These are phyloP conservation scores for Dianthus caryophyllus DNA, from an alignment of 148 eudicot species.

Conservation along the genomic window DNA sequence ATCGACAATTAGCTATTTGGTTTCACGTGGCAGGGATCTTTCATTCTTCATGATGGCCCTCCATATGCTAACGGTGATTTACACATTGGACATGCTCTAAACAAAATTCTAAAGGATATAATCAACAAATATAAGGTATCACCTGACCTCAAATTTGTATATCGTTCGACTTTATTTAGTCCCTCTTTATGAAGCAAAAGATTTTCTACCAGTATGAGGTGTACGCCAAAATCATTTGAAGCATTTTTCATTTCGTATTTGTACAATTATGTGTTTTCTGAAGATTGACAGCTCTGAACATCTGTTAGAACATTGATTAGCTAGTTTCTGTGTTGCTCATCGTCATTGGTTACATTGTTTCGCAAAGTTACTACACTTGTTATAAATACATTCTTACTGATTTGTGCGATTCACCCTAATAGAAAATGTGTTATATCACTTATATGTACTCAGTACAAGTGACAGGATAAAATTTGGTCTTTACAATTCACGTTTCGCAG, in stretches of 20 bases:
- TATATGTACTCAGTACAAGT: too few relatives aligned
- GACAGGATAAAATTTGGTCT: too few relatives aligned
- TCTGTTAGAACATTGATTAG: not conserved
- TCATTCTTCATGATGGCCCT: conserved; percentile 97
- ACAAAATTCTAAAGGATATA: conserved; percentile 92
- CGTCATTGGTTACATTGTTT: conserved; percentile 1
- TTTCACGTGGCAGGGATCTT: conserved; percentile 54
- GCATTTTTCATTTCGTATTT: not conserved
- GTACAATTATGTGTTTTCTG: not conserved
- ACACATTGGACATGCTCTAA: conserved; percentile 97
- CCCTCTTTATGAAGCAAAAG: not conserved
- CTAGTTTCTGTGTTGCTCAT: not conserved
- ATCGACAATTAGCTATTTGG: conserved; percentile 16
- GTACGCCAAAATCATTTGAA: not conserved
- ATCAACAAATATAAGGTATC: conserved; percentile 79
- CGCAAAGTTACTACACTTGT: too few relatives aligned
- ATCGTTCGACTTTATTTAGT: not conserved
- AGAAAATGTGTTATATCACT: too few relatives aligned
- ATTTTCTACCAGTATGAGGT: not conserved
- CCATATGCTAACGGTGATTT: conserved; percentile 99
- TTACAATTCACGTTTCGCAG: too few relatives aligned
- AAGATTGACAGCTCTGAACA: not conserved
- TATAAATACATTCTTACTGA: too few relatives aligned
- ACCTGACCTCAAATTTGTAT: not conserved
- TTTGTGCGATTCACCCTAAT: too few relatives aligned